A percentile compares a stretch with the other conserved stretches of the same genome.
Evolutionary conservation across 1,284 basidiomycete species (phyloP).

Genomic region (Apiotrichum porosum): DNA sequence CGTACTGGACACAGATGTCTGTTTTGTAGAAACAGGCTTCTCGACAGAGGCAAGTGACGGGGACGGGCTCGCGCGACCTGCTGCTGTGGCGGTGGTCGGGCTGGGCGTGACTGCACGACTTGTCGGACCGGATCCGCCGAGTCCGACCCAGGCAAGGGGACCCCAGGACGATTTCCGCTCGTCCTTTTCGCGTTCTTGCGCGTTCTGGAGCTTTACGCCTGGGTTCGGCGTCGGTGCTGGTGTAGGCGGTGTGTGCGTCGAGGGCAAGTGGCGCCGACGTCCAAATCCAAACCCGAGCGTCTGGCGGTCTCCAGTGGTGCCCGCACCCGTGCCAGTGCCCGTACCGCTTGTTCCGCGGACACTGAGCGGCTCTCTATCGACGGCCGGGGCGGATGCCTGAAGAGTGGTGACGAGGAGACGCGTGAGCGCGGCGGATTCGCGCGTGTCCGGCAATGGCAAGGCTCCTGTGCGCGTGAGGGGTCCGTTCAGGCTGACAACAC

Average conservation of each 20-base stretch:
- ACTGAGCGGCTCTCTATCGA: neutral
- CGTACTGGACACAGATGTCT: no score
- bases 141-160: slow-evolving; percentile 11
- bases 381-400: slow-evolving; percentile 7
- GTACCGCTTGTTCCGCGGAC: neutral
- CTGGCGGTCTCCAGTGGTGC: slow-evolving; percentile 5
- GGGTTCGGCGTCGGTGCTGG: neutral
- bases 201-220: no score
- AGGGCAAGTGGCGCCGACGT: slow-evolving; percentile 1
- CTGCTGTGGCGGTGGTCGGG: no score
- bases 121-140: slow-evolving; percentile 1
- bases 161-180: neutral
- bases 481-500: neutral
- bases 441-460: neutral
- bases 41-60: no score
- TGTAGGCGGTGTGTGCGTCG: neutral
- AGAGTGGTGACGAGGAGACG: slow-evolving; percentile 23
- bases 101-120: neutral
- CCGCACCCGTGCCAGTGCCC: no score
- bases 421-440: slow-evolving; percentile 11
- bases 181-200: neutral
- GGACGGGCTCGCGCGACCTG: no score
- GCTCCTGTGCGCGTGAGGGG: neutral
- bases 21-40: neutral
- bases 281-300: slow-evolving; percentile 25